Base-by-base conservation (phyloP, 139 green algal genomes). In the Marvania coccoides region DNA sequence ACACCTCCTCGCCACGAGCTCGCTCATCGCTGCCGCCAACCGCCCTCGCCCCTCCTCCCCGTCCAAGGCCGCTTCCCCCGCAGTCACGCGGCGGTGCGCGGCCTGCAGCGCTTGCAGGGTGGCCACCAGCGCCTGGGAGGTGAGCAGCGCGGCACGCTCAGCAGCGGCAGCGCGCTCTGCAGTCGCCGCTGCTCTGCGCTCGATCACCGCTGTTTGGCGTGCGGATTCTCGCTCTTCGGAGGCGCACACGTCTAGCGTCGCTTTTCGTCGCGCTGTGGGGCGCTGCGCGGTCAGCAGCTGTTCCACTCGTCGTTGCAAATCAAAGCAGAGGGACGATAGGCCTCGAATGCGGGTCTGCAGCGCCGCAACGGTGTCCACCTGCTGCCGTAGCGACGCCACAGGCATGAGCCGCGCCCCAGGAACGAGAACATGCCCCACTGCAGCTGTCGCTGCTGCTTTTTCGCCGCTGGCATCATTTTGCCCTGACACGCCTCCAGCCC, bases 1-100 rank as follows among this genome's bases (percentile, higher is more conserved):
- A 48, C 77, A 83, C n/a, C 80, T 47, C 2, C 73, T 63, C 6
- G 63, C 66, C 37, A 82, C 70, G 34, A 85, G 70, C 60, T 73
- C 58, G 2, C 30, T 58, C 23, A 77, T 66, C 53, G 73, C 34
- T 24, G 23, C 46, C 47, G 34, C 53, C 70, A 75, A 67, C 8
- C 38, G 58, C 0, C 75, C 79, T 15, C 45, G 33, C 28, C 79
- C 78, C n/a, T 48, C 28, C 5, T 77, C 51, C 1, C 80, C 78
- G 1, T 5, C 13, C 45, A 84, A 37, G 36, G 68, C 33, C 4
- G 6, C 34, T 10, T 36, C 29, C 3, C 30, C 58, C 10, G 30
- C 58, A 15, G 31, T 12, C 4, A 81, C 62, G 12, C 69, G 73
- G 46, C 55, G 5, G 26, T 62, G 39, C 9, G 68, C 56, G 2